Evolutionary conservation across 352 stramenopile genomes (phyloP), one percentile per base, ranked within the genome.

Genomic region (Elongisporangium senticosum): DNA sequence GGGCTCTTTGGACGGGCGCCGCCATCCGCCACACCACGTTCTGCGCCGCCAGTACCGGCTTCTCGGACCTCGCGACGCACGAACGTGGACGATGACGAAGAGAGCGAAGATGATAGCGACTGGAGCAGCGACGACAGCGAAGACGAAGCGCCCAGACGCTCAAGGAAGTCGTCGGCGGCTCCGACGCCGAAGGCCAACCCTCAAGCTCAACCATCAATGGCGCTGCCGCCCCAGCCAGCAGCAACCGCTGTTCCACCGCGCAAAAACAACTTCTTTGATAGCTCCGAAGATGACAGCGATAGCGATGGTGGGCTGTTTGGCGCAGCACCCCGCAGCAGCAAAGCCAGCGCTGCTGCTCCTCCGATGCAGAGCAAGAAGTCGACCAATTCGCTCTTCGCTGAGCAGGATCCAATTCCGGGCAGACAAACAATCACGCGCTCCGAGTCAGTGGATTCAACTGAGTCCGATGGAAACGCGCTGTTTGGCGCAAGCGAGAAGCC

Each of bases 261-360:
- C 61, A 84, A 77, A 22, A 67, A 66, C 1, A 74, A 77, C 24
- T 83, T 86, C 48, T 75, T 84, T 22, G 77, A 86, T 39, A 84
- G 69, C 24, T 87, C 77, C 4, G 73, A 84, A 17, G 77, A 83
- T 33, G 66, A 76, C 39, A 62, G 74, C 37, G 79, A 88, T 48
- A 83, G 71, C 28, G 80, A 89, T 23, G 69, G 65, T n/a, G 77
- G 72, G 7, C 59, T 91, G 3, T 91, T 89, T 56, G 77, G 79
- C 1, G 59, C 63, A 0, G 48, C 71, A 0, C 65, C 71, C 1
- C 26, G 26, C 7, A 17, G 73, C 69, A 49, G 51, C 61, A 21
- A 56, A 37, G 24, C 15, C 54, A 24, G 20, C 48, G 6, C 1
- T 56, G 3, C 1, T 56, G 52, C 4, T 28, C 64, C 8, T 71